Base-by-base conservation (phyloP, 2,329 filamentous ascomycete species). In the Dendrostoma leiphaemia region DNA sequence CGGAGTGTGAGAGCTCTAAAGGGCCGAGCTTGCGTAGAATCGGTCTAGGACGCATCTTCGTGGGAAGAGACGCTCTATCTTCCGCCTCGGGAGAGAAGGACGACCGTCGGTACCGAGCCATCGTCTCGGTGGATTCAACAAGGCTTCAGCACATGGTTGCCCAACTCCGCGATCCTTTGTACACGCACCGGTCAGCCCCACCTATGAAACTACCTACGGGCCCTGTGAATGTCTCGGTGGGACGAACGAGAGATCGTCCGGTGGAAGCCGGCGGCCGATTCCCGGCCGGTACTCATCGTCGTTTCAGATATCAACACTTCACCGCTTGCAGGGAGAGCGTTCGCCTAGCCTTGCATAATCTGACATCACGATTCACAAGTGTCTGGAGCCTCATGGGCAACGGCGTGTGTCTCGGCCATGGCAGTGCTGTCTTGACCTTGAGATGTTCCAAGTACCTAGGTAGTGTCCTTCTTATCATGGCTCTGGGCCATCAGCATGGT, bases 21-120 rank as follows among this genome's bases (percentile, higher is more conserved):
- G n/a, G n/a, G n/a, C n/a, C n/a, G n/a, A n/a, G n/a, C n/a, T n/a
- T n/a, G n/a, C n/a, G n/a, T n/a, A n/a, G n/a, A n/a, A n/a, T n/a
- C n/a, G n/a, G n/a, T n/a, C n/a, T n/a, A n/a, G n/a, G n/a, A n/a
- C n/a, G n/a, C n/a, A n/a, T n/a, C n/a, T n/a, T n/a, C n/a, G n/a
- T n/a, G n/a, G n/a, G n/a, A n/a, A n/a, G n/a, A n/a, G n/a, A n/a
- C n/a, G n/a, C 34, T 37, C n/a, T 2, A 37, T 9, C 6, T 19
- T 41, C 17, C 3, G 6, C 6, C n/a, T 53, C 49, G 54, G 50
- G 32, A 13, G 44, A 24, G 44, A 37, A 31, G 24, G 37, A 53
- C 26, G 12, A 23, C 50, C 45, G 54, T 56, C 54, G 54, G 54
- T 53, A 38, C 54, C 54, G 54, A 56, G 19, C 15, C 9, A 35